Conservation (phyloP, 306 rosid genomes). For the Vigna trinervia region DNA sequence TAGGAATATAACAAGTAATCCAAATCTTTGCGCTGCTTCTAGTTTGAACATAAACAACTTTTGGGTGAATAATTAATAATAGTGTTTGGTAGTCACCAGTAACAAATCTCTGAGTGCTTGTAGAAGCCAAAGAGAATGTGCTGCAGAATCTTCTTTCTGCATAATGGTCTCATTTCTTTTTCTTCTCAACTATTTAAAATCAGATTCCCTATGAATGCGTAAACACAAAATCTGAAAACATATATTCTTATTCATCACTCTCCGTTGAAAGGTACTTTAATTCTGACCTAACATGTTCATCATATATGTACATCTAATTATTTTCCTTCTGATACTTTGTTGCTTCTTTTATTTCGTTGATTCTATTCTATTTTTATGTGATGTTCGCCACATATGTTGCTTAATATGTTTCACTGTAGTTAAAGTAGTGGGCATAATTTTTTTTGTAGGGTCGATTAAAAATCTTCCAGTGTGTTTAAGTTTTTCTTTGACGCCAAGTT, state of each 20-base stretch:
- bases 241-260: conserved; percentile 13
- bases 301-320: background rate
- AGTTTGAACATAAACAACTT: conserved; percentile 44
- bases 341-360: background rate
- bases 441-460: background rate
- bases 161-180: conserved; percentile 3
- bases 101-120: background rate
- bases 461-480: background rate
- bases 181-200: background rate
- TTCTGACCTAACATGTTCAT: conserved; percentile 12
- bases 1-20: background rate
- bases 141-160: conserved; percentile 29
- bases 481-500: background rate
- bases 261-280: background rate
- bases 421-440: background rate
- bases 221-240: conserved; percentile 22
- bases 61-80: conserved; percentile 16
- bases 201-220: conserved; percentile 2
- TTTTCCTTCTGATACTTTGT: background rate
- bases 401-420: background rate
- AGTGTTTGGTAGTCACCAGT: background rate
- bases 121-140: conserved; percentile 34
- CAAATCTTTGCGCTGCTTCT: conserved; percentile 40
- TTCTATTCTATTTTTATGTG: background rate
- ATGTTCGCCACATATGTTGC: conserved; percentile 6